Percentiles rank a stretch among this genome's conserved stretches.
phyloP scores from a whole-genome alignment of 176 grass and related monocot genomes.

The Aegilops speltoides region DNA sequence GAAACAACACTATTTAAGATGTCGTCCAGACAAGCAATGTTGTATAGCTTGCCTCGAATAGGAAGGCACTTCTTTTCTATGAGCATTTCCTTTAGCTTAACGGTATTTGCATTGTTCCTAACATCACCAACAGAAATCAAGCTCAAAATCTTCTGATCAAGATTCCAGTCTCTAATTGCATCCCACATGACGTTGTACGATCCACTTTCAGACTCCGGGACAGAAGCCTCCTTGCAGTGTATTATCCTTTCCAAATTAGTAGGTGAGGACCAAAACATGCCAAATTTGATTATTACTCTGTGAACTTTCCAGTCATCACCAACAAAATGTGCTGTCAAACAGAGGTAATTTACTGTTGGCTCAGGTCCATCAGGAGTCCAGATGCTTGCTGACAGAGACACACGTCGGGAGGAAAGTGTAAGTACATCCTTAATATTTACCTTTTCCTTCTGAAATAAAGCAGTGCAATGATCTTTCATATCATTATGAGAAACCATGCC shows the following conservation, averaged over 20 bases:
- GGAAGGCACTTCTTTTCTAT: slow-evolving; percentile 44
- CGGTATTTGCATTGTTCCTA: slow-evolving; percentile 32
- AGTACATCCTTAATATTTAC: slow-evolving; percentile 38
- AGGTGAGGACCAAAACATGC: slow-evolving; percentile 49
- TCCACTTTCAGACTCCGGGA: slow-evolving; percentile 45
- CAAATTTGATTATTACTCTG: slow-evolving; percentile 51
- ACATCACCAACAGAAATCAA: slow-evolving; percentile 52
- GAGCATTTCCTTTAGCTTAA: slow-evolving; percentile 42
- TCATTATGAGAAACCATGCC: slow-evolving; percentile 7
- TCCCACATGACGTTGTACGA: slow-evolving; percentile 47
- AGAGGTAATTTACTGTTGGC: slow-evolving; percentile 45
- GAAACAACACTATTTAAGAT: slow-evolving; percentile 47
- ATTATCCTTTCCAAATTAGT: slow-evolving; percentile 53
- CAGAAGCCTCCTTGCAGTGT: slow-evolving; percentile 38
- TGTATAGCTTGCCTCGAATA: slow-evolving; percentile 39
- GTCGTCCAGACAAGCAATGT: slow-evolving; percentile 48
- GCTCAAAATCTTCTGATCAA: slow-evolving; percentile 50
- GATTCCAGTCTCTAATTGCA: slow-evolving; percentile 55
- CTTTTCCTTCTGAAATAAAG: slow-evolving; percentile 53
- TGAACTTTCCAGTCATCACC: slow-evolving; percentile 47
- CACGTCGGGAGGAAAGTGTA: slow-evolving; percentile 16
- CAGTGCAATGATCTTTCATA: slow-evolving; percentile 44
- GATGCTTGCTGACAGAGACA: slow-evolving; percentile 55
- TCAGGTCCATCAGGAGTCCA: slow-evolving; percentile 43
- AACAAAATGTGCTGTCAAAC: slow-evolving; percentile 53